A percentile compares a stretch with the other conserved stretches of the same genome.
Conservation (phyloP, 257 asterid genomes). For the Lycium barbarum region DNA sequence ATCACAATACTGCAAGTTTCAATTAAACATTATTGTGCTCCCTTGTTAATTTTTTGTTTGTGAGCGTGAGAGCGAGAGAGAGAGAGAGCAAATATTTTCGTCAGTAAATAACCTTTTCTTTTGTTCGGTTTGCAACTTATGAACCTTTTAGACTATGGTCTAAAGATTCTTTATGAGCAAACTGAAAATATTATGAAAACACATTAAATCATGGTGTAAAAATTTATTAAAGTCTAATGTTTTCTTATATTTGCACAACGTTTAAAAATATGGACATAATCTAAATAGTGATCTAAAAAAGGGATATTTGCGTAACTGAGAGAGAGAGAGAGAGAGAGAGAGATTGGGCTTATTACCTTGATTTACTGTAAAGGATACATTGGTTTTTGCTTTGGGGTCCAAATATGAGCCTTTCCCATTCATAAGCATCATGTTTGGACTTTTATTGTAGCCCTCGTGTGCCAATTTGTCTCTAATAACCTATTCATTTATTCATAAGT, state of each 20-base stretch:
- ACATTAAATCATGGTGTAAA: background rate
- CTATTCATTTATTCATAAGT: conserved; percentile 36
- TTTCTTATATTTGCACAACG: background rate
- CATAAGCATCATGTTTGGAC: conserved; percentile 56
- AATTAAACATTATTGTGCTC: no score
- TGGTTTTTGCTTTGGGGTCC: conserved; percentile 37
- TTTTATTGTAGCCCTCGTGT: conserved; percentile 13
- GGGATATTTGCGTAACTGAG: no score
- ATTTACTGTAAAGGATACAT: conserved; percentile 56
- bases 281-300: background rate
- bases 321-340: background rate
- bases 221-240: no score
- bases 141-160: no score
- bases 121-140: no score
- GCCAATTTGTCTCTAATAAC: conserved; percentile 38
- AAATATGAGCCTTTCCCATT: conserved; percentile 71
- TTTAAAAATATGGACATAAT: background rate
- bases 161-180: no score
- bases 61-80: no score
- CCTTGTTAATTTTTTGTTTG: no score
- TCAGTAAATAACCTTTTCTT: no score
- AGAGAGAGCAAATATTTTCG: no score
- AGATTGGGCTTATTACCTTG: conserved; percentile 50
- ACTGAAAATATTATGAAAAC: background rate
- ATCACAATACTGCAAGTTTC: background rate